phyloP scores from a whole-genome alignment of 805 yeast genomes.

The Candida piceae region DNA sequence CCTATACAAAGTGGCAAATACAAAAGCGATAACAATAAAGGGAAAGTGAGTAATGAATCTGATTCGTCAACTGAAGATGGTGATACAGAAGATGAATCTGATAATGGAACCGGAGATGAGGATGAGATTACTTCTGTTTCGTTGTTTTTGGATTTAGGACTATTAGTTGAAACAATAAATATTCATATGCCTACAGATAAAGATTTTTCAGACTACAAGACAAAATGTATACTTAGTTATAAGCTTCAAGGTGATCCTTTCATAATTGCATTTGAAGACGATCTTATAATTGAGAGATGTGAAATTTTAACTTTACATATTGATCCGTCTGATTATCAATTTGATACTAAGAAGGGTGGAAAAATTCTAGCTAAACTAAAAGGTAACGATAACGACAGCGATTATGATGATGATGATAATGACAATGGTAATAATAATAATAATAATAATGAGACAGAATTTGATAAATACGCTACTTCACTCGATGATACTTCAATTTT shows the following conservation, averaged over 20 bases:
- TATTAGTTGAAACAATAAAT: slow-evolving; percentile 47
- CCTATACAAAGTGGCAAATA: slow-evolving; percentile 2
- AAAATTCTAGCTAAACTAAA: background rate
- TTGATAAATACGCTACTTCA: slow-evolving; percentile 14
- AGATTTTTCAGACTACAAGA: slow-evolving; percentile 16
- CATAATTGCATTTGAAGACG: slow-evolving; percentile 48
- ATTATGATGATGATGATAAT: slow-evolving; percentile 25
- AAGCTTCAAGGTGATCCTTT: slow-evolving; percentile 49
- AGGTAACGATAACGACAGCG: slow-evolving; percentile 14
- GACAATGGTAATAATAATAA: background rate
- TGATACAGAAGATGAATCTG: slow-evolving; percentile 7
- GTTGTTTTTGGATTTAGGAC: slow-evolving; percentile 39
- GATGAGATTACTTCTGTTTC: slow-evolving; percentile 15
- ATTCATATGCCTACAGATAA: slow-evolving; percentile 30
- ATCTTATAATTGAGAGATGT: slow-evolving; percentile 49
- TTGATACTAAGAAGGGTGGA: background rate
- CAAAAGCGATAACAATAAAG: background rate
- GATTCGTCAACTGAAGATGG: slow-evolving; percentile 1
- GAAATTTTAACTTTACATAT: slow-evolving; percentile 44
- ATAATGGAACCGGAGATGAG: slow-evolving; percentile 4
- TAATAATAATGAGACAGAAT: too few relatives aligned
- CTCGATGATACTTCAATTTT: slow-evolving; percentile 28
- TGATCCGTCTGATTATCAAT: slow-evolving; percentile 11
- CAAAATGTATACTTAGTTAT: slow-evolving; percentile 48
- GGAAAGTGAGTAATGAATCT: background rate